Evolutionary conservation across 768 basidiomycete species (phyloP), one percentile per base, ranked within the genome.

Genomic region (Suillus alpinus): DNA sequence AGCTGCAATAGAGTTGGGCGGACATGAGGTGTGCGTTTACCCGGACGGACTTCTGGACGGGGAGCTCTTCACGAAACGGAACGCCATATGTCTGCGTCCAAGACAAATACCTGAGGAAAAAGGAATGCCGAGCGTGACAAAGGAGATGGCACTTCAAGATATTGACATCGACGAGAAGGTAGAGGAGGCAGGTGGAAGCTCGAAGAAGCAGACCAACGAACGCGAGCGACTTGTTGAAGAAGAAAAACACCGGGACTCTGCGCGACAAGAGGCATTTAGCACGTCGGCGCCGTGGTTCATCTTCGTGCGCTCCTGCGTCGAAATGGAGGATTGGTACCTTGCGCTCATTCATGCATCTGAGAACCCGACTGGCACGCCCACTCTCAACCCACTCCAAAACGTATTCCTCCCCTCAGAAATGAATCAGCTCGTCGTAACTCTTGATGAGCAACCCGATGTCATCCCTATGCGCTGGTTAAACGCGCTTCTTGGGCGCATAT

Each of bases 381-480:
- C 81, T 7, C 82, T 92, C 50, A 71, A 71, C 1, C 86, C 91
- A 0, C 75, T 91, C 52, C 78, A 79, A 43, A 69, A 81, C 39
- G 80, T 96, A 18, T 98, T 94, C 77, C 77, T 81, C 57, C 78
- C 87, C 6, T 75, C 79, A 10, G 92, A 97, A 72, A 96, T 98
- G 94, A 80, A 84, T 59, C 78, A 83, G 63, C 83, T 98, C 43
- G 88, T 98, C 60, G 77, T 86, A 16, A 92, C 88, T 6, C 80
- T 99, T 62, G 97, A 98, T 76, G 86, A 89, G 66, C 92, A 94
- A 70, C 92, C 97, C 2, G 96, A 99, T 71, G 90, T 95, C 63
- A 95, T 98, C 61, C 95, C 95, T 2, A 94, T 95, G 85, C 89
- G 96, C 4, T 99, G 97, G 97, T 78, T 98, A 52, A 99, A 99